Evolutionary conservation across 345 rosid genomes (phyloP).

Genomic region (Lumnitzera littorea): DNA sequence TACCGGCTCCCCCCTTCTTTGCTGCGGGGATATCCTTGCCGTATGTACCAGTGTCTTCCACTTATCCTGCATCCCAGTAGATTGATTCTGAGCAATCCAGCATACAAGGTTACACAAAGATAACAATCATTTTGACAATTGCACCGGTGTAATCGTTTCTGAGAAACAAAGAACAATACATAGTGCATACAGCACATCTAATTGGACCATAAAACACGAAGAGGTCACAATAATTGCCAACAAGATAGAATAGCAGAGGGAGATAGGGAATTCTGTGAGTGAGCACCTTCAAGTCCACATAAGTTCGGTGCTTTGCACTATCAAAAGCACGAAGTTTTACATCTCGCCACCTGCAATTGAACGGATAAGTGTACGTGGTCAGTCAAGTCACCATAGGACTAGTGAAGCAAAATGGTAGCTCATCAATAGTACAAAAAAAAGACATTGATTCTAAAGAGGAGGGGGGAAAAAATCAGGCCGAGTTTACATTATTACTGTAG

Average conservation of each 20-base stretch:
- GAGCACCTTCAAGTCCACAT: conserved; percentile 86
- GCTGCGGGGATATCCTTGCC: conserved; percentile 95
- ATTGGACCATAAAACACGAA: too few relatives aligned
- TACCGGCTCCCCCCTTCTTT: conserved; percentile 97
- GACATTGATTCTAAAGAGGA: not conserved
- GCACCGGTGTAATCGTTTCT: too few relatives aligned
- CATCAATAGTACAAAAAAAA: too few relatives aligned
- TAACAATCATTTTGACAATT: too few relatives aligned
- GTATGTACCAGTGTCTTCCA: conserved; percentile 99
- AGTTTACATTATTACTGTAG: not conserved
- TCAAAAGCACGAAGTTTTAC: conserved; percentile 90
- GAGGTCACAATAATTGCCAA: not conserved
- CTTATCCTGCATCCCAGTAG: conserved; percentile 52
- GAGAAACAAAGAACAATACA: too few relatives aligned
- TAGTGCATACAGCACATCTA: too few relatives aligned
- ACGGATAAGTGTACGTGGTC: not conserved
- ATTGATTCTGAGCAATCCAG: not conserved
- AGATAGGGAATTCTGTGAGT: not conserved
- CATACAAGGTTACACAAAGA: not conserved
- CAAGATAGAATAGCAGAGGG: conserved; percentile 1
- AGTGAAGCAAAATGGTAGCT: too few relatives aligned
- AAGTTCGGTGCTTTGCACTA: conserved; percentile 88
- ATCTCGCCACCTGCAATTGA: conserved; percentile 81
- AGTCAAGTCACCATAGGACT: too few relatives aligned
- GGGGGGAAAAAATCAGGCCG: not conserved